Base-by-base conservation (phyloP, 2,329 filamentous ascomycete genomes). In the Botrytis galanthina region DNA sequence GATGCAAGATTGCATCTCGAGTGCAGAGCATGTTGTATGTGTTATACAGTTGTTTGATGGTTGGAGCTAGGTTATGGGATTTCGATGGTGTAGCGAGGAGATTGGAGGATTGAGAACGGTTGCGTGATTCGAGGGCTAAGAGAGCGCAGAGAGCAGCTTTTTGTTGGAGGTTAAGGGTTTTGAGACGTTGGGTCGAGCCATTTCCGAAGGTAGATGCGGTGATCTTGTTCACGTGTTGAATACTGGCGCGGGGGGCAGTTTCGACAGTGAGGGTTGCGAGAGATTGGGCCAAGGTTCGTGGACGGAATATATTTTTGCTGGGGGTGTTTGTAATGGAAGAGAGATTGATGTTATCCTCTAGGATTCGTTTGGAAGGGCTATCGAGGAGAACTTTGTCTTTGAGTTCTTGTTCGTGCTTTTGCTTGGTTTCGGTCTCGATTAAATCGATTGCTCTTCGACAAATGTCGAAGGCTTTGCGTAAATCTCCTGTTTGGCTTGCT, bases 391-490 rank as follows among this genome's bases (percentile, higher is more conserved):
- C 83, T 59, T 85, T 84, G 75, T 90, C 88, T 72, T 86, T 85
- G 74, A 84, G 85, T 77, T 85, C 88, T 76, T 91, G 89, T 76
- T 92, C 88, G 76, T 94, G 88, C 80, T 92, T 93, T 75, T 90
- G 86, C 74, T 90, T 89, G 1, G 93, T 95, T 82, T 98, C 95
- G 70, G 89, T 86, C 83, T 98, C 96, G 67, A 98, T 90, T 35
- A 97, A 84, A 81, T 98, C 95, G 73, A 99, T 90, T 5, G 95
- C 94, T 71, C 94, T 90, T 64, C 94, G 92, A 82, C 95, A 94
- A 74, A 99, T 93, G 82, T 98, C 95, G 79, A 98, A 98, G 0
- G 95, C 95, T 82, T 97, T 97, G 75, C 96, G 93, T 67, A 99
- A 83, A 82, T 99, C 96, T 61, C 96, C 96, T 0, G 94, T 97